Evolutionary conservation across 805 yeast species (phyloP).

Genomic region (Komagataella kurtzmanii): DNA sequence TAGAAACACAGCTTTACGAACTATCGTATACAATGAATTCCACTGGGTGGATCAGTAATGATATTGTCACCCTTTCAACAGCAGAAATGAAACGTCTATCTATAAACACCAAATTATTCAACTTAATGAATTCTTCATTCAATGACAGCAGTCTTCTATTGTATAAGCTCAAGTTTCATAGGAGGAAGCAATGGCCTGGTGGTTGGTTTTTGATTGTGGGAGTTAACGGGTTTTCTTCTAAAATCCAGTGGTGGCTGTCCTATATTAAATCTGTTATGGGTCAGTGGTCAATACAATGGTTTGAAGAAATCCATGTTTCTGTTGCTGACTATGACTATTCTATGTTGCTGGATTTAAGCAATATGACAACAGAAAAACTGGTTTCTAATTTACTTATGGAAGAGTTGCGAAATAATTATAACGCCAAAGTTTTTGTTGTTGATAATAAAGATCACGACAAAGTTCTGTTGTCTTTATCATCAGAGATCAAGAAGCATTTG

Average conservation of each 20-base stretch:
- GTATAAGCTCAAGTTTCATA: constrained; percentile 20
- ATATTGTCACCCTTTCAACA: constrained; percentile 33
- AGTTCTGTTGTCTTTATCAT: neutral
- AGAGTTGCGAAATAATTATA: constrained; percentile 18
- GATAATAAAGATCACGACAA: neutral
- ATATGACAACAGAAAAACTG: constrained; percentile 30
- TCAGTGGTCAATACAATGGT: constrained; percentile 44
- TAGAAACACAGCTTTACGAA: constrained; percentile 35
- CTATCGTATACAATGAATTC: constrained; percentile 44
- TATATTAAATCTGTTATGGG: constrained; percentile 34
- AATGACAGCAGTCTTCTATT: constrained; percentile 5
- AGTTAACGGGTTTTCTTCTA: constrained; percentile 19
- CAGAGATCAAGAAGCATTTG: neutral
- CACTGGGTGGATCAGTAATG: constrained; percentile 57
- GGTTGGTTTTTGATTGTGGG: constrained; percentile 39
- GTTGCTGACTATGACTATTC: constrained; percentile 13
- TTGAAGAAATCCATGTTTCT: constrained; percentile 13
- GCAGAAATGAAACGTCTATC: constrained; percentile 31
- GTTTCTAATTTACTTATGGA: constrained; percentile 39
- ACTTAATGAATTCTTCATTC: constrained; percentile 8
- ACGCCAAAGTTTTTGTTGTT: neutral
- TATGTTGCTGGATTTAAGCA: constrained; percentile 25
- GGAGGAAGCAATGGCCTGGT: constrained; percentile 41
- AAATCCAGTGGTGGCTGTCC: constrained; percentile 38
- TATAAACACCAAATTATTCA: constrained; percentile 16